A percentile compares a stretch with the other conserved stretches of the same genome.
These are phyloP conservation scores for Venturia aucupariae DNA, from an alignment of 2,329 filamentous ascomycete species.

Conservation along the genomic window DNA sequence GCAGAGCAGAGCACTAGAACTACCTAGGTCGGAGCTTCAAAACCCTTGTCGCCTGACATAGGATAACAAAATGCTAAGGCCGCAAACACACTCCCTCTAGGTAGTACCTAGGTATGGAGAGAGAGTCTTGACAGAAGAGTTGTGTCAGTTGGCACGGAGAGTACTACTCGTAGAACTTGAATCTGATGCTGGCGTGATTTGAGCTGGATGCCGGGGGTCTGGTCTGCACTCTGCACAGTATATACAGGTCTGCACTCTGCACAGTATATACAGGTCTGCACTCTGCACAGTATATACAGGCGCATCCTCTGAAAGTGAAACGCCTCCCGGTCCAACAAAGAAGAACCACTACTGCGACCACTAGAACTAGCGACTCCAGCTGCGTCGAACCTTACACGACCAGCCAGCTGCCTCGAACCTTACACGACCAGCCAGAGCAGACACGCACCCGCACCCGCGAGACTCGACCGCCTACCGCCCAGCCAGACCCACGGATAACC, in stretches of 20 bases:
- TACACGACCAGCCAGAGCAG: not conserved
- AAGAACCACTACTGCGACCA: not conserved
- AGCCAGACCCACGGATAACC: not conserved
- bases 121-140: too few species aligned
- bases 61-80: not conserved
- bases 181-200: not conserved
- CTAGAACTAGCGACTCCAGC: constrained; percentile 6
- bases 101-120: too few species aligned
- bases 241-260: not conserved
- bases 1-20: not conserved
- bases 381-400: constrained; percentile 1
- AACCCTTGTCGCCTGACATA: not conserved
- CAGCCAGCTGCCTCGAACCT: not conserved
- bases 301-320: constrained; percentile 3
- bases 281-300: not conserved
- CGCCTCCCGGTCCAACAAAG: not conserved
- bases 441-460: not conserved
- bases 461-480: not conserved
- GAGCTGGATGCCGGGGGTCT: not conserved
- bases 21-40: not conserved
- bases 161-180: too few species aligned
- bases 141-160: not conserved
- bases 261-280: not conserved
- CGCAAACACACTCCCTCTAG: too few species aligned
- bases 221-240: not conserved